Evolutionary conservation across 257 asterid species (phyloP).

Genomic region (Plantago elongata): DNA sequence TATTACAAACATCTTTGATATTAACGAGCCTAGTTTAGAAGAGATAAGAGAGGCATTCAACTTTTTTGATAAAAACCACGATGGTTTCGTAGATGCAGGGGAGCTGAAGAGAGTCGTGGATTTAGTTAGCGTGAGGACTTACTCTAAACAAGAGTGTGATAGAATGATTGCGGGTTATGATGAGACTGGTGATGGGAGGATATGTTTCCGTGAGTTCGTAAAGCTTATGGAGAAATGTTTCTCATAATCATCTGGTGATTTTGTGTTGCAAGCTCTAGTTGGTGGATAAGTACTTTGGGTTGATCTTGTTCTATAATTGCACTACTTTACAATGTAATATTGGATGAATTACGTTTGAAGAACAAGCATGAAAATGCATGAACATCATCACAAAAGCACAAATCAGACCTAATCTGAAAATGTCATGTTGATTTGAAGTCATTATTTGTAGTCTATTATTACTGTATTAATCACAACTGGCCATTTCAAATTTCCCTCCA

Average conservation of each 20-base stretch:
- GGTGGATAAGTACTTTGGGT: no score
- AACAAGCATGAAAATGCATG: not conserved
- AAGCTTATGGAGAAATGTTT: constrained; percentile 19
- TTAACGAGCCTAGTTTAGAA: constrained; percentile 19
- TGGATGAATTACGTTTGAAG: no score
- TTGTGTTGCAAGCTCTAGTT: no score
- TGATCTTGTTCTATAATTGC: no score
- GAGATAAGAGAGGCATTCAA: constrained; percentile 21
- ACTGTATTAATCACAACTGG: constrained; percentile 21
- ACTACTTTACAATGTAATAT: no score
- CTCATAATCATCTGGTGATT: not conserved
- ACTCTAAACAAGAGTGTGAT: constrained; percentile 17
- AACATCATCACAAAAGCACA: constrained; percentile 9
- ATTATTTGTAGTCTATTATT: constrained; percentile 20
- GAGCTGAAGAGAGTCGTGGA: constrained; percentile 25
- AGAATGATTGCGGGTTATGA: constrained; percentile 26
- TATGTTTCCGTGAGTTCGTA: constrained; percentile 22
- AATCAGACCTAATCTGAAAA: no score
- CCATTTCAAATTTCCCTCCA: constrained; percentile 23
- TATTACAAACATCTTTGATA: not conserved
- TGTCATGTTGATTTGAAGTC: not conserved
- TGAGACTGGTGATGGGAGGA: constrained; percentile 21
- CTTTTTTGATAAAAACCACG: constrained; percentile 28
- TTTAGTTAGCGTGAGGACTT: constrained; percentile 18
- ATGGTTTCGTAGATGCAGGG: constrained; percentile 23